These are phyloP conservation scores for Sporothrix brasiliensis DNA, from an alignment of 2,329 filamentous ascomycete genomes.

Conservation along the genomic window DNA sequence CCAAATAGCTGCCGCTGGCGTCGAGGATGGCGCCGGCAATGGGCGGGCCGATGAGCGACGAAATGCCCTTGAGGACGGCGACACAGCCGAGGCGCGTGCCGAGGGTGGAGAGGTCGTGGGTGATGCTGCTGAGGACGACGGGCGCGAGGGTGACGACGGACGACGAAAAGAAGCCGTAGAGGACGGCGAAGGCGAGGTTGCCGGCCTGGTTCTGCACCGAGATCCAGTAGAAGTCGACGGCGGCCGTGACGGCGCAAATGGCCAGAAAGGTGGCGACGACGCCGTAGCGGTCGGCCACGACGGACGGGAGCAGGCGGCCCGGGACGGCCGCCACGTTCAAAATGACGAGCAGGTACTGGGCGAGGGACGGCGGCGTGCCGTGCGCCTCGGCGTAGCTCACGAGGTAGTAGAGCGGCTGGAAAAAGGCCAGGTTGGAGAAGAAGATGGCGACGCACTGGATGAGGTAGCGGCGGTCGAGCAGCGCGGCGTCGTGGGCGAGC, in stretches of 20 bases:
- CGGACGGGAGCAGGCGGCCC: conserved; percentile 41
- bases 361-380: conserved; percentile 26
- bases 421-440: conserved; percentile 33
- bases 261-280: conserved; percentile 42
- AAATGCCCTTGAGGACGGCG: conserved; percentile 27
- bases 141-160: conserved; percentile 37
- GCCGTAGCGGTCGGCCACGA: conserved; percentile 42
- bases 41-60: conserved; percentile 32
- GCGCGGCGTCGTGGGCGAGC: conserved; percentile 20
- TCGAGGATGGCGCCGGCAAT: conserved; percentile 32
- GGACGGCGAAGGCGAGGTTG: conserved; percentile 42
- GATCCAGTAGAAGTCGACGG: conserved; percentile 44
- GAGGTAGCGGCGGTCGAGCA: conserved; percentile 23
- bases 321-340: conserved; percentile 43
- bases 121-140: conserved; percentile 32
- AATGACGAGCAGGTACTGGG: conserved; percentile 41
- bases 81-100: conserved; percentile 32
- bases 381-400: conserved; percentile 31
- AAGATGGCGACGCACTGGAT: conserved; percentile 32
- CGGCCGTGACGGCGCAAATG: conserved; percentile 38
- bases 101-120: conserved; percentile 29
- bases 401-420: conserved; percentile 33
- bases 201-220: conserved; percentile 40
- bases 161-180: conserved; percentile 42
- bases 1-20: conserved; percentile 28